phyloP scores from a whole-genome alignment of 2,329 filamentous ascomycete genomes.

The Helotiales sp. region DNA sequence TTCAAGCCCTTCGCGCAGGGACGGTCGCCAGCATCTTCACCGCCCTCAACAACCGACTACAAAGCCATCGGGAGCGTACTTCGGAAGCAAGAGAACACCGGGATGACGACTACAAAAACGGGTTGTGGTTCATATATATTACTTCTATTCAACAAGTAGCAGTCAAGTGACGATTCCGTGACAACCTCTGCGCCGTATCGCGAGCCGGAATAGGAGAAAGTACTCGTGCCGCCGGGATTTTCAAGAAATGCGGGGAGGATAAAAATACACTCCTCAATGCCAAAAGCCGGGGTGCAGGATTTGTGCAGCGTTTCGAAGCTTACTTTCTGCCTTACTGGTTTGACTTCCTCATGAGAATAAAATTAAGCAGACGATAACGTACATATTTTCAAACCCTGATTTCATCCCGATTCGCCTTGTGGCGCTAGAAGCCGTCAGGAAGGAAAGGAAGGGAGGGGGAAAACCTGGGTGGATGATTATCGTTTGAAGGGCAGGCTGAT shows the following conservation, averaged over 20 bases:
- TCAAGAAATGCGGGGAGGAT: background rate
- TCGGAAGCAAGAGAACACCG: background rate
- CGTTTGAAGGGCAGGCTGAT: background rate
- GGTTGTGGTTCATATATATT: background rate
- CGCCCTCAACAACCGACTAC: background rate
- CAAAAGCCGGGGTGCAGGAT: background rate
- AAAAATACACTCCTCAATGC: background rate
- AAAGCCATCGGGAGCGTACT: background rate
- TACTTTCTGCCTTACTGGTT: background rate
- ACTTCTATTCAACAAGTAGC: background rate
- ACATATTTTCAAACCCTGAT: background rate
- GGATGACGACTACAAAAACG: background rate
- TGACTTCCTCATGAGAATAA: background rate
- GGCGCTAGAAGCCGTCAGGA: background rate
- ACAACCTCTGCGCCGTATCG: background rate
- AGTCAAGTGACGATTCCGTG: background rate
- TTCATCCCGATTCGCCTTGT: background rate
- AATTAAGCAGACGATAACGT: background rate
- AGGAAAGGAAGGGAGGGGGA: background rate
- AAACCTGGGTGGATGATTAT: background rate
- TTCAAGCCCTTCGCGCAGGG: background rate
- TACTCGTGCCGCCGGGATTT: background rate
- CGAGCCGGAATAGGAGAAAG: background rate
- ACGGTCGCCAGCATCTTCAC: too few relatives aligned
- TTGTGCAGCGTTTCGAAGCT: background rate